Evolutionary conservation across 495 filamentous ascomycete genomes (phyloP).

Genomic region (Pyrenula aspistea): DNA sequence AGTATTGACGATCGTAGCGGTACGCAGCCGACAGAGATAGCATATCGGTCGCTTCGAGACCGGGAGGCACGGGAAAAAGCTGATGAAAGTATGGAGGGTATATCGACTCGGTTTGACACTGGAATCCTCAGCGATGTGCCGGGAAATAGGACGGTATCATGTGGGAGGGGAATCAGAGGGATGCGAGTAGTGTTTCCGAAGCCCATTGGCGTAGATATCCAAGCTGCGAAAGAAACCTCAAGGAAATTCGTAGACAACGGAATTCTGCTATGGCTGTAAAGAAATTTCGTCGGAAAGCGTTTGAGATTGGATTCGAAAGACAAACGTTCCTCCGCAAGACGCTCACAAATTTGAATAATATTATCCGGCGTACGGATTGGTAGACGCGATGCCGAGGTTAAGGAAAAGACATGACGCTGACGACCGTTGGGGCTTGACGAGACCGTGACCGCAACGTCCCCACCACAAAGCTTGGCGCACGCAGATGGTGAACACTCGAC

Average conservation of each 20-base stretch:
- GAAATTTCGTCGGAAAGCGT: no score
- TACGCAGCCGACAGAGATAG: constrained; percentile 69
- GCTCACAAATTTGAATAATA: no score
- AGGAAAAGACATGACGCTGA: background rate
- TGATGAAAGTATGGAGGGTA: constrained; percentile 67
- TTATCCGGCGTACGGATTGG: no score
- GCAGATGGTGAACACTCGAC: no score
- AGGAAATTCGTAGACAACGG: no score
- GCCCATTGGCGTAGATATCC: constrained; percentile 6
- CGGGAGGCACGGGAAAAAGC: constrained; percentile 56
- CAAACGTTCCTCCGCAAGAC: no score
- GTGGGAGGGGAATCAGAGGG: constrained; percentile 65
- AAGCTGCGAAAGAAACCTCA: no score
- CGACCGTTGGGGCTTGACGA: background rate
- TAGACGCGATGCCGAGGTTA: background rate
- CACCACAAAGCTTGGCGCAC: no score
- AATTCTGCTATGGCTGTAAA: no score
- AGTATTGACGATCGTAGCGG: constrained; percentile 63
- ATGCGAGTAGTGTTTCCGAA: constrained; percentile 39
- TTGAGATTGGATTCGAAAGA: no score
- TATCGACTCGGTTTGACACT: constrained; percentile 66
- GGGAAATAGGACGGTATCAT: constrained; percentile 65
- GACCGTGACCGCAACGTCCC: no score
- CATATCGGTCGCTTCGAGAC: constrained; percentile 47
- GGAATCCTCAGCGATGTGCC: constrained; percentile 67